These are phyloP conservation scores for Closterium sp. DNA, from an alignment of 139 green algal species.

Conservation along the genomic window DNA sequence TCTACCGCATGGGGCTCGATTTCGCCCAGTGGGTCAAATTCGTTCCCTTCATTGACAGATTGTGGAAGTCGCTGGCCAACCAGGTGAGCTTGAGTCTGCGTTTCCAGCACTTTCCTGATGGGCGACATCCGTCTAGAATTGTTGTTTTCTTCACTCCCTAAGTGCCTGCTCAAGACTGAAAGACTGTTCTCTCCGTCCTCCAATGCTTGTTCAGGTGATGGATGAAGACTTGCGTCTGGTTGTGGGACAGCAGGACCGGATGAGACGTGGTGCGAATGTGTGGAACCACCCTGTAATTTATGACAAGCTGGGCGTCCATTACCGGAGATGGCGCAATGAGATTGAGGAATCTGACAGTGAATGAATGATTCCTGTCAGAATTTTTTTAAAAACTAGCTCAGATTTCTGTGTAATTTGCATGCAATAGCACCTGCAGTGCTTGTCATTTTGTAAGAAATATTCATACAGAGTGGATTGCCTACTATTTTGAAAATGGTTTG, in stretches of 20 bases:
- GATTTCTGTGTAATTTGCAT: not conserved
- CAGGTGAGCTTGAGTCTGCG: conserved; percentile 7
- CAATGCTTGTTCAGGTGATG: conserved; percentile 75
- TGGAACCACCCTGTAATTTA: conserved; percentile 92
- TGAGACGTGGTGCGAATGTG: conserved; percentile 80
- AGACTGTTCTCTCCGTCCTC: not conserved
- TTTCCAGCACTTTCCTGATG: no score
- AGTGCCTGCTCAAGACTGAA: not conserved
- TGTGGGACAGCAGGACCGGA: conserved; percentile 89
- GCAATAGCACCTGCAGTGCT: not conserved
- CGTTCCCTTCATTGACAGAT: conserved; percentile 78
- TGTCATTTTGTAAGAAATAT: not conserved
- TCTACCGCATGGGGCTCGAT: conserved; percentile 97
- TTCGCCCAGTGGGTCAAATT: conserved; percentile 84
- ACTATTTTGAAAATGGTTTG: not conserved
- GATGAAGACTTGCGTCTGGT: conserved; percentile 96
- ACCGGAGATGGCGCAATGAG: conserved; percentile 87
- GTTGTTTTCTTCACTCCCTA: not conserved
- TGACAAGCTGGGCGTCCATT: conserved; percentile 95
- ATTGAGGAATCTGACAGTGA: conserved; percentile 14
- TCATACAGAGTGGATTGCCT: no score
- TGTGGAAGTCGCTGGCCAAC: conserved; percentile 85
- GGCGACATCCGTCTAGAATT: no score
- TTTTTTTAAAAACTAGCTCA: no score
- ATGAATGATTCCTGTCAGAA: no score